Conservation (phyloP, 73 alveolate species). For the Diophrys sp. region DNA sequence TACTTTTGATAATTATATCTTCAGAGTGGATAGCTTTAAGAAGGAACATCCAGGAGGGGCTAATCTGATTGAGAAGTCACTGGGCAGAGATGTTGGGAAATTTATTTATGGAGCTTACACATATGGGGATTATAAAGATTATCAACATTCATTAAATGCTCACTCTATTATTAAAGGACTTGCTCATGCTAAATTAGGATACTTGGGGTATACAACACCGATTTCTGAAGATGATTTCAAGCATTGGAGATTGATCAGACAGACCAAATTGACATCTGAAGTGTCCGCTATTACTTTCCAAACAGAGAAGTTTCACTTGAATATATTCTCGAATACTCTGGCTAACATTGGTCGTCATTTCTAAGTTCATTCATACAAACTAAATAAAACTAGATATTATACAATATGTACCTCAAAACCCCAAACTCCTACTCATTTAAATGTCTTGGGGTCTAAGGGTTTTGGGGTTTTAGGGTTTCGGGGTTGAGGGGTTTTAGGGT, state of each 20-base stretch:
- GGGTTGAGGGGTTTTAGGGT: no score
- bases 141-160: neutral
- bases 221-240: neutral
- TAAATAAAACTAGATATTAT: neutral
- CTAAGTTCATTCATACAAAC: neutral
- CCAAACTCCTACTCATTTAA: no score
- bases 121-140: neutral
- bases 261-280: neutral
- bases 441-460: no score
- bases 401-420: conserved; percentile 8
- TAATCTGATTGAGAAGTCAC: neutral
- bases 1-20: neutral
- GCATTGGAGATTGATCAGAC: neutral
- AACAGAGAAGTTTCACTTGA: neutral
- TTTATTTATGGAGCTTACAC: conserved; percentile 14
- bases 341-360: neutral
- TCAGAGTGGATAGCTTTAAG: neutral
- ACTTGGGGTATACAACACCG: neutral
- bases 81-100: conserved; percentile 14
- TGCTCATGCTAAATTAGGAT: neutral
- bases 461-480: no score
- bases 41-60: conserved; percentile 12
- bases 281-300: neutral
- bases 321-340: neutral
- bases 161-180: neutral